Evolutionary conservation across 2,329 filamentous ascomycete genomes (phyloP).

Genomic region (Cercospora canescens): DNA sequence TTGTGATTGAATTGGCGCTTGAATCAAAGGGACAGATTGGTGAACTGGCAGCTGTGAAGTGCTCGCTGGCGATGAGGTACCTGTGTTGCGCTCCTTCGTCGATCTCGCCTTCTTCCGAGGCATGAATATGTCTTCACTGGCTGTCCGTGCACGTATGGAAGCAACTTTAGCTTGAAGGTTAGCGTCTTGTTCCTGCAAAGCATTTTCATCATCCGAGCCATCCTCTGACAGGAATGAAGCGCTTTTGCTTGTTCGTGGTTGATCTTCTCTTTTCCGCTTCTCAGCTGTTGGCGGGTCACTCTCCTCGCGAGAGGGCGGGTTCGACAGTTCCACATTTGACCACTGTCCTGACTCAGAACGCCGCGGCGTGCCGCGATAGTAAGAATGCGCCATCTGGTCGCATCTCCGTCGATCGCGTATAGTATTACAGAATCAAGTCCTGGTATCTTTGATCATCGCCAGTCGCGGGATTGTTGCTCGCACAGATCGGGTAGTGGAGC

Average conservation of each 20-base stretch:
- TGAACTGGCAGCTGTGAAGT: neutral
- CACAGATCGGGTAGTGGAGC: neutral
- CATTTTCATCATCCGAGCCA: conserved; percentile 18
- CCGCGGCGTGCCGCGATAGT: neutral
- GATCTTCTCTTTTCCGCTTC: conserved; percentile 4
- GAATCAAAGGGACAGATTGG: neutral
- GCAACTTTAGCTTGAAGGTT: conserved; percentile 17
- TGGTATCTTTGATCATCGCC: neutral
- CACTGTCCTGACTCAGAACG: neutral
- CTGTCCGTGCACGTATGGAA: conserved; percentile 16
- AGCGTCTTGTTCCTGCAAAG: conserved; percentile 12
- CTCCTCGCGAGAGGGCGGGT: neutral
- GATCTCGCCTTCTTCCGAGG: conserved; percentile 12
- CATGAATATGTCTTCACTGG: conserved; percentile 18
- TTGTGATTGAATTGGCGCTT: neutral
- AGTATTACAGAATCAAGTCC: neutral
- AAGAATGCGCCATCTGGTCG: neutral
- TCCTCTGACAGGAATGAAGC: neutral
- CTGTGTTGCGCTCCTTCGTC: neutral
- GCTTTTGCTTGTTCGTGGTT: neutral
- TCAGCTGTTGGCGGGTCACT: neutral
- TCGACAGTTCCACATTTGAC: neutral
- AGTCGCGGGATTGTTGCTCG: neutral
- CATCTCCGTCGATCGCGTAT: neutral
- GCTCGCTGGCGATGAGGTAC: neutral